Evolutionary conservation across 169 alveolate genomes (phyloP).

Genomic region (Neospora caninum): DNA sequence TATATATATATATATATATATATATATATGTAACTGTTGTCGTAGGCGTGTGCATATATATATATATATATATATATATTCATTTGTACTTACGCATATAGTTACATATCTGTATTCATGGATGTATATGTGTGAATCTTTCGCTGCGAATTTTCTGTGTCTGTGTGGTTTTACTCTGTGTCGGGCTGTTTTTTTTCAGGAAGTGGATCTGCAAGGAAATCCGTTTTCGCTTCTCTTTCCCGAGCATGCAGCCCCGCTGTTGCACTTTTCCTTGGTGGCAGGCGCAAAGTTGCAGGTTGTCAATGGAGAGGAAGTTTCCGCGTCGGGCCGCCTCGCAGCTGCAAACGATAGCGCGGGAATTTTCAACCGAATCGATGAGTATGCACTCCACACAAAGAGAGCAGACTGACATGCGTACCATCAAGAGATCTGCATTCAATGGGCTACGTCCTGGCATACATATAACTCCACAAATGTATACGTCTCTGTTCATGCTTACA

Average conservation of each 20-base stretch:
- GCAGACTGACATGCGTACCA: too few species aligned
- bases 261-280: background rate
- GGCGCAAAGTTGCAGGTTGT: slow-evolving; percentile 42
- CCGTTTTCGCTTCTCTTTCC: slow-evolving; percentile 50
- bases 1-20: background rate
- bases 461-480: background rate
- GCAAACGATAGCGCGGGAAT: background rate
- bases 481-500: background rate
- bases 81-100: too few species aligned
- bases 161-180: too few species aligned
- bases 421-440: background rate
- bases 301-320: slow-evolving; percentile 48
- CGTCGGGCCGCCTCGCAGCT: background rate
- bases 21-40: too few species aligned
- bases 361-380: background rate
- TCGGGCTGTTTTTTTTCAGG: slow-evolving; percentile 22
- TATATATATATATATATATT: too few species aligned
- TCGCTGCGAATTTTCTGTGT: too few species aligned
- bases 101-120: background rate
- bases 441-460: background rate
- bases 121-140: background rate
- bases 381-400: background rate
- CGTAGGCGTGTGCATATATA: too few species aligned
- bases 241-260: slow-evolving; percentile 48
- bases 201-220: slow-evolving; percentile 43